Base-by-base conservation (phyloP, 2,329 filamentous ascomycete species). In the Ophiostoma sp. region DNA sequence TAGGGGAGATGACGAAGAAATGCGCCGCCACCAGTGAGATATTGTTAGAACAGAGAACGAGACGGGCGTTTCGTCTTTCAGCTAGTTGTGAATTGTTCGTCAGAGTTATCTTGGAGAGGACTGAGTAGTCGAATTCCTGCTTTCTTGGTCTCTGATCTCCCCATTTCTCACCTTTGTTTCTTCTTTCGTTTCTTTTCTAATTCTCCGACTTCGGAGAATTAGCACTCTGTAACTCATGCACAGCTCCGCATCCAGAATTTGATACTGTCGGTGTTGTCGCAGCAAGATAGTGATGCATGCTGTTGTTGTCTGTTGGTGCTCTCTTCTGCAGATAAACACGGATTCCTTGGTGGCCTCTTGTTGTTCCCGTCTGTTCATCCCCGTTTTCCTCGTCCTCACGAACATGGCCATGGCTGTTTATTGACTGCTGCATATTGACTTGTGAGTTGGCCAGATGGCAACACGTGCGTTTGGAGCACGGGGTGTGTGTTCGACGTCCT, bases 11-110 rank as follows among this genome's bases (percentile, higher is more conserved):
- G 50, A 28, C 50, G 22, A 2, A 3, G 19, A 52, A 8, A 5
- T n/a, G 19, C 50, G 50, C 50, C 50, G 50, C 33, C 33, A 19
- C 50, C n/a, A 1, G 8, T 55, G 52, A 55, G 52, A 55, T 55
- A 28, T 31, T 31, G 28, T n/a, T 63, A 63, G 33, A 39, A 12
- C 11, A 9, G 28, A 19, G 11, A 36, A 61, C 6, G 39, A 8
- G 59, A 39, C 59, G 59, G 59, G 9, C 59, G 59, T 63, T 63
- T 63, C 59, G 59, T 63, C 59, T 64, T 64, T 64, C 33, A 28
- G 25, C 33, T 25, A 39, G 59, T n/a, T 22, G 59, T 42, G 33
- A 12, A 19, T 64, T 64, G 33, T 7, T 45, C 36, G 61, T 64
- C 61, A 9, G 25, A 22, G 61, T 36, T 9, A 15, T 39, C 6